Percentiles rank a stretch among this genome's conserved stretches.
These are phyloP conservation scores for Clonostachys rhizophaga DNA, from an alignment of 2,329 filamentous ascomycete genomes.

Conservation along the genomic window DNA sequence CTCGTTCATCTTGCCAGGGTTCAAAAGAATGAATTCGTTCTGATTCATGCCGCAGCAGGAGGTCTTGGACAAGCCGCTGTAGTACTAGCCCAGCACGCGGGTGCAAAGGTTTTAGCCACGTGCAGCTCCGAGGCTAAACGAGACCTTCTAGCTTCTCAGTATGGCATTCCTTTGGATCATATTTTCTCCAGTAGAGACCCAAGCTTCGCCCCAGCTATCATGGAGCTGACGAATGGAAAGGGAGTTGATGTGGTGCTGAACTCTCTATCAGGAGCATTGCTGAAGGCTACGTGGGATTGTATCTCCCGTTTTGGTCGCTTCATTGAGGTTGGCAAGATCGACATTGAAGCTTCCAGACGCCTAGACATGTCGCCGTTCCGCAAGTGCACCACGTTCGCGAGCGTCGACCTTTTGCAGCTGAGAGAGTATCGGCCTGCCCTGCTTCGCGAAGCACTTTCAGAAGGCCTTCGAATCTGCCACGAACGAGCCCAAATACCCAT, in stretches of 20 bases:
- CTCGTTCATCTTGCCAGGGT: conserved; percentile 4
- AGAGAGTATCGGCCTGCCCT: too few species aligned
- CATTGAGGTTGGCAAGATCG: conserved; percentile 20
- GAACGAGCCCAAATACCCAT: too few species aligned
- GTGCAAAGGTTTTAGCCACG: conserved; percentile 8
- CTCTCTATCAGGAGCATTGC: neutral
- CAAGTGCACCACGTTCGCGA: neutral
- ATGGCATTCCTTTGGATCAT: conserved; percentile 24
- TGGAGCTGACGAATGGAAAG: conserved; percentile 24
- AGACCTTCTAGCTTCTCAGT: conserved; percentile 25
- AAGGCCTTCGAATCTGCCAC: too few species aligned
- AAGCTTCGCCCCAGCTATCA: conserved; percentile 11
- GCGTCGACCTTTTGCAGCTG: neutral
- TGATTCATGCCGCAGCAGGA: conserved; percentile 17
- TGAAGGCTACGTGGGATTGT: conserved; percentile 23
- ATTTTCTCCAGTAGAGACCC: conserved; percentile 18
- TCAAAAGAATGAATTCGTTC: conserved; percentile 11
- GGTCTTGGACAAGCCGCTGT: conserved; percentile 23
- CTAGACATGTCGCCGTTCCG: neutral
- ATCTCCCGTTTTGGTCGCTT: conserved; percentile 38
- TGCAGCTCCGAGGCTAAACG: conserved; percentile 23
- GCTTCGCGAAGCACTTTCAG: too few species aligned
- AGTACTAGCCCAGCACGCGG: conserved; percentile 13
- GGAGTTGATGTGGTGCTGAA: conserved; percentile 70
- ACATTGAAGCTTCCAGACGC: neutral